Percentiles rank a stretch among this genome's conserved stretches.
Conservation (phyloP, 169 alveolate species). For the Babesia bigemina region DNA sequence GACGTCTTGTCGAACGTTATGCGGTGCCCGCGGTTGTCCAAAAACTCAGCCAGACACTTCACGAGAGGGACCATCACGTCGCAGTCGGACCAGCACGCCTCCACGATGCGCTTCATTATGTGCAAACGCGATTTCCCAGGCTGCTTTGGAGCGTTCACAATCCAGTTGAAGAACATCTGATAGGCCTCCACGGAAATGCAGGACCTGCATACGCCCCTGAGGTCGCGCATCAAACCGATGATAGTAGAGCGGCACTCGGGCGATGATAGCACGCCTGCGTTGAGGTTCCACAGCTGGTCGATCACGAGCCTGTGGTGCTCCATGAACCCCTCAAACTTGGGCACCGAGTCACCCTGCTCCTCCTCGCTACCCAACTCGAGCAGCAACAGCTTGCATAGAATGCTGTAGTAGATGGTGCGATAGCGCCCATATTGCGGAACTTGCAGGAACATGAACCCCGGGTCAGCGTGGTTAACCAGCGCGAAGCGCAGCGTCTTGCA, state of each 20-base stretch:
- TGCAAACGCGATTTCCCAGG: constrained; percentile 80
- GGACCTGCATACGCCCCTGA: constrained; percentile 84
- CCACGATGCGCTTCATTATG: constrained; percentile 84
- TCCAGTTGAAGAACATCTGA: constrained; percentile 86
- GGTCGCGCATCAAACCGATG: constrained; percentile 88
- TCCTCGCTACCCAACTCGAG: constrained; percentile 81
- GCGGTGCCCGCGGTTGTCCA: constrained; percentile 86
- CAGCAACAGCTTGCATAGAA: constrained; percentile 87
- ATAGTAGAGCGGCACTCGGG: constrained; percentile 80
- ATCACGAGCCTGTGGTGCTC: constrained; percentile 49
- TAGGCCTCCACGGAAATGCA: constrained; percentile 84
- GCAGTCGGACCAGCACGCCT: constrained; percentile 87
- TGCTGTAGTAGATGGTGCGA: constrained; percentile 89
- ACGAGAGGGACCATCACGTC: constrained; percentile 89
- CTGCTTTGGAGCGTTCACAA: constrained; percentile 86
- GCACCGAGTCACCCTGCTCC: constrained; percentile 43
- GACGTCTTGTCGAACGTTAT: constrained; percentile 89
- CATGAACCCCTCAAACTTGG: constrained; percentile 63
- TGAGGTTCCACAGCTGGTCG: constrained; percentile 45
- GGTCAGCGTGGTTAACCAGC: constrained; percentile 72
- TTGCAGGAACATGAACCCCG: constrained; percentile 66
- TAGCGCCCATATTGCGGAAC: constrained; percentile 81
- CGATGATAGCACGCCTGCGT: constrained; percentile 22
- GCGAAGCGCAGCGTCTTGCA: constrained; percentile 83
- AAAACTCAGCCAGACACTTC: constrained; percentile 87